Conservation (phyloP, 768 basidiomycete species). For the Leucosporidium creatinivorum region DNA sequence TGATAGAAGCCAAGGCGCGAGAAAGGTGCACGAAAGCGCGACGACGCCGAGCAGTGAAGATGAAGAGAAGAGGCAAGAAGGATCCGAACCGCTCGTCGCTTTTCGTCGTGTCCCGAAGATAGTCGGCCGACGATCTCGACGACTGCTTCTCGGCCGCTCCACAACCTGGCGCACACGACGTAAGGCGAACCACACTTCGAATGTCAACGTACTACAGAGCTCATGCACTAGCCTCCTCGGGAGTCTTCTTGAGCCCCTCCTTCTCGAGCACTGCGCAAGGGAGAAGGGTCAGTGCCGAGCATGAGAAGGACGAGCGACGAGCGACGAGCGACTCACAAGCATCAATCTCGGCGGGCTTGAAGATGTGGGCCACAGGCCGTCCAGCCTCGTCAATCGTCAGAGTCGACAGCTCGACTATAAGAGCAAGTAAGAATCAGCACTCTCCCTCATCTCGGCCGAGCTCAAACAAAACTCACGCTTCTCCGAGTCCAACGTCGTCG, state of each 20-base stretch:
- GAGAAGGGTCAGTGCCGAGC: background rate
- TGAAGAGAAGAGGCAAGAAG: too few relatives aligned
- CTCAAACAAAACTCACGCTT: slow-evolving; percentile 58
- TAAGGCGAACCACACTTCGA: too few relatives aligned
- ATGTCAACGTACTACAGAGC: background rate
- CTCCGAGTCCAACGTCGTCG: slow-evolving; percentile 89
- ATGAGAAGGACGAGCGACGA: background rate
- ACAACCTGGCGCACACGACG: too few relatives aligned
- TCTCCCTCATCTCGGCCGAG: background rate
- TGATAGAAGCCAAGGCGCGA: too few relatives aligned
- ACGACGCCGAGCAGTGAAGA: too few relatives aligned
- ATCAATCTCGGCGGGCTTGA: slow-evolving; percentile 38
- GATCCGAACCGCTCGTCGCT: too few relatives aligned
- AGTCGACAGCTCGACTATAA: slow-evolving; percentile 87
- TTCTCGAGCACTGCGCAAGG: slow-evolving; percentile 34
- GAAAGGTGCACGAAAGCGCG: too few relatives aligned
- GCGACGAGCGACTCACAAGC: slow-evolving; percentile 17
- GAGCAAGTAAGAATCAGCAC: slow-evolving; percentile 12
- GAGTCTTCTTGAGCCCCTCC: slow-evolving; percentile 37
- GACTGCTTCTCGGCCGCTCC: too few relatives aligned
- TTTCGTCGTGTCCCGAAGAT: too few relatives aligned
- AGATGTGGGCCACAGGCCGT: slow-evolving; percentile 36
- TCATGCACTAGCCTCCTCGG: slow-evolving; percentile 29
- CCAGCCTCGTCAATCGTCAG: slow-evolving; percentile 63
- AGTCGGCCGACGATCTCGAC: too few relatives aligned